phyloP scores from a whole-genome alignment of 148 eudicot species.

The Amaranthus hypochondriacus region DNA sequence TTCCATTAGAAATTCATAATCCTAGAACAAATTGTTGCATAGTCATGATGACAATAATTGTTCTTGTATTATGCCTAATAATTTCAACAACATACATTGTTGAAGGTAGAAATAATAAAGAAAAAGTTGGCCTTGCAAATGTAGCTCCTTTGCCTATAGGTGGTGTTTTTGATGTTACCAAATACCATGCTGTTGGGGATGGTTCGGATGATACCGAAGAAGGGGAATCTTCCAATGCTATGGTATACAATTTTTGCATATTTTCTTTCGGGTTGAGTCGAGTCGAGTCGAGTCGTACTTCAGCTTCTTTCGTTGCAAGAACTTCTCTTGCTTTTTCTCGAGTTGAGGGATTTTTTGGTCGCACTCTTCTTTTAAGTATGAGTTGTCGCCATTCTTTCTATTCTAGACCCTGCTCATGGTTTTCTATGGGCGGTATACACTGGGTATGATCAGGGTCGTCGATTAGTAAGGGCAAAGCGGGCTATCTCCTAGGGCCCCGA shows the following conservation, averaged over 20 bases:
- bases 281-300: no score
- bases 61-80: conserved; percentile 25
- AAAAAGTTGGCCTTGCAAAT: conserved; percentile 13
- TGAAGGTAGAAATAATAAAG: conserved; percentile 7
- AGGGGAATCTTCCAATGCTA: conserved; percentile 26
- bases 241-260: conserved; percentile 23
- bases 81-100: conserved; percentile 21
- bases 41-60: conserved; percentile 29
- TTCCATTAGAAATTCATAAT: conserved; percentile 9
- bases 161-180: conserved; percentile 37
- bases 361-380: no score
- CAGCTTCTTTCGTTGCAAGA: no score
- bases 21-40: conserved; percentile 22
- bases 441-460: no score
- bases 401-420: no score
- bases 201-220: conserved; percentile 29
- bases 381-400: no score
- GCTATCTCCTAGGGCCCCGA: no score
- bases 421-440: no score
- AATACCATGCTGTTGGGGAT: conserved; percentile 35
- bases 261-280: neutral
- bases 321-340: no score
- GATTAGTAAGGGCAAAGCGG: no score
- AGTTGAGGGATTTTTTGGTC: no score
- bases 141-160: neutral